Evolutionary conservation across 1,139 yeast species (phyloP).

Genomic region (Arxiozyma telluris): DNA sequence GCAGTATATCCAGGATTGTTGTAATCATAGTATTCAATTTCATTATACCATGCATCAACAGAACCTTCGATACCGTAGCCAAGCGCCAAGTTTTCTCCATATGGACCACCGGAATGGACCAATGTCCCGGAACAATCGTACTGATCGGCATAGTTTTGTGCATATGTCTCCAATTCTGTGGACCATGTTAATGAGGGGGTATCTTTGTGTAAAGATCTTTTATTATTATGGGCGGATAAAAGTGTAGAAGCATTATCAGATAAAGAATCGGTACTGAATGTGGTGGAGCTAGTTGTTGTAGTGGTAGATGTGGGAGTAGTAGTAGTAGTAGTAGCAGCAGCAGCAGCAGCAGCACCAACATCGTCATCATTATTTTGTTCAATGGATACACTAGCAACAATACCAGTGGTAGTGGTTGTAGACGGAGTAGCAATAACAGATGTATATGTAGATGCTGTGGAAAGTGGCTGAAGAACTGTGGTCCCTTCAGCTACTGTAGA

Average conservation of each 20-base stretch:
- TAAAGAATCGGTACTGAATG: conserved; percentile 18
- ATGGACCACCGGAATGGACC: conserved; percentile 49
- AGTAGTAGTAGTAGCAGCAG: conserved; percentile 8
- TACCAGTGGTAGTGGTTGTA: conserved; percentile 4
- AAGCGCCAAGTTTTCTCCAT: conserved; percentile 56
- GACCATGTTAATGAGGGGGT: conserved; percentile 46
- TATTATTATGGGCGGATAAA: conserved; percentile 42
- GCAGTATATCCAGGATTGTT: conserved; percentile 35
- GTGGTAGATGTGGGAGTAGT: conserved; percentile 5
- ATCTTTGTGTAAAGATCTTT: conserved; percentile 47
- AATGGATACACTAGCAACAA: no score
- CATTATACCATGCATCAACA: conserved; percentile 60
- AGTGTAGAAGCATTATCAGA: conserved; percentile 35
- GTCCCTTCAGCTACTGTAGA: background rate
- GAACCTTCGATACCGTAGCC: conserved; percentile 38
- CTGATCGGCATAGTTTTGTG: conserved; percentile 30
- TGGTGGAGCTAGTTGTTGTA: conserved; percentile 9
- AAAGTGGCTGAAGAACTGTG: conserved; percentile 4
- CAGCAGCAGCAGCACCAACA: conserved; percentile 8
- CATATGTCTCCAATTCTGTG: conserved; percentile 33
- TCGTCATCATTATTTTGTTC: conserved; percentile 4
- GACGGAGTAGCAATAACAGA: conserved; percentile 16
- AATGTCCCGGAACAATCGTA: conserved; percentile 46
- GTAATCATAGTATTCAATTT: conserved; percentile 44
- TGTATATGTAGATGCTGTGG: conserved; percentile 10